Base-by-base conservation (phyloP, 768 basidiomycete species). In the Trametes sanguinea region DNA sequence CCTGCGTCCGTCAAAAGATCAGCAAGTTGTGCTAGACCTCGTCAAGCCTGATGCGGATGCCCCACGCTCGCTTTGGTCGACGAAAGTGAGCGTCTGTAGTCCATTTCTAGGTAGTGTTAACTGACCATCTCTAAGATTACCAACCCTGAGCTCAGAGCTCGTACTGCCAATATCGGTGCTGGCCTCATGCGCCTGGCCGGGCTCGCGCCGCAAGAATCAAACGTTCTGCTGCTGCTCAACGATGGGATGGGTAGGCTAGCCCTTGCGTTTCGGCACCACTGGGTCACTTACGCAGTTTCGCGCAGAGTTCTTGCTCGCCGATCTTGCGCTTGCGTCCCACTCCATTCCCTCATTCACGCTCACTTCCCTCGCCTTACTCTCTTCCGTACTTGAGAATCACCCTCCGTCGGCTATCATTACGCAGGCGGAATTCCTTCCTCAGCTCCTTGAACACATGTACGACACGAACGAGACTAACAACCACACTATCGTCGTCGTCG, bases 221-320 rank as follows among this genome's bases (percentile, higher is more conserved):
- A 79, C 62, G 90, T 90, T 7, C 72, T 94, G n/a, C 73, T 94
- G 11, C 76, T 94, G 29, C 76, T 95, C 43, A 90, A 94, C 64
- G 93, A 94, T 69, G 74, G 88, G 47, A 77, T 94, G 48, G 92
- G 92, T 90, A 65, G 11, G 81, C 35, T 37, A 37, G 6, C 11
- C 11, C 35, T 37, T 6, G 71, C 40, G 14, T 2, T 14, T 40
- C 29, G 35, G 1, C 44, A 58, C 11, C 57, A 40, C 42, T 13
- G 40, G 37, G 27, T 27, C 13, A 48, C 40, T 53, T 57, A 59
- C 45, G n/a, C 46, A 27, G 48, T 11, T 11, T n/a, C 9, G 37
- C 22, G n/a, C 68, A 91, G 92, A 90, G 75, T 95, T 90, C 71
- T 68, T 94, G 68, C 83, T 94, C 48, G 79, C 85, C 32, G 92